A percentile compares a stretch with the other conserved stretches of the same genome.
These are phyloP conservation scores for Sarocladiaceae sp. DNA, from an alignment of 2,329 filamentous ascomycete genomes.

Conservation along the genomic window DNA sequence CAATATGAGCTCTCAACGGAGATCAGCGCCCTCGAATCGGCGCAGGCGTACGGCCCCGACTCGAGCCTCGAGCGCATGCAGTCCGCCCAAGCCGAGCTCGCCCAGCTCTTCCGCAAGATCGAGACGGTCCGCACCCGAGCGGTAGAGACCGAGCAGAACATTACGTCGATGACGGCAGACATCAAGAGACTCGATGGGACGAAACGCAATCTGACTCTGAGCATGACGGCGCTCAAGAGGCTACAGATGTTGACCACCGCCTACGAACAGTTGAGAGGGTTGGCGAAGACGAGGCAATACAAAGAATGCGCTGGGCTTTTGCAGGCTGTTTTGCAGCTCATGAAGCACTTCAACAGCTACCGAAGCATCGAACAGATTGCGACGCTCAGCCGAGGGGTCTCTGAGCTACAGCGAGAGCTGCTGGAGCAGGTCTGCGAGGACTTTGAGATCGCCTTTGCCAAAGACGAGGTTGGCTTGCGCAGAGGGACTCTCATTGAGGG, in stretches of 20 bases:
- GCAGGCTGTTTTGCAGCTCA: conserved; percentile 93
- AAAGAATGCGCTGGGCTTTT: conserved; percentile 89
- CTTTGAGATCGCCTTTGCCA: conserved; percentile 92
- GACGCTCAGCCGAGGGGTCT: conserved; percentile 84
- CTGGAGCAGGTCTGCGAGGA: conserved; percentile 98
- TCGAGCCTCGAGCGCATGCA: conserved; percentile 90
- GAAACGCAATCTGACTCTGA: conserved; percentile 92
- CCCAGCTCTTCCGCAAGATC: conserved; percentile 88
- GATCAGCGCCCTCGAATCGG: conserved; percentile 68
- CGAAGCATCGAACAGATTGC: conserved; percentile 97
- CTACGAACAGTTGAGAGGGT: conserved; percentile 87
- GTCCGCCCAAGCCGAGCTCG: conserved; percentile 83
- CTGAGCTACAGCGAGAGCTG: conserved; percentile 86
- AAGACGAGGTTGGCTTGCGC: conserved; percentile 71
- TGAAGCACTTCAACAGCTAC: conserved; percentile 98
- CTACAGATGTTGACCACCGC: conserved; percentile 98
- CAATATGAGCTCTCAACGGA: conserved; percentile 79
- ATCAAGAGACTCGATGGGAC: conserved; percentile 97
- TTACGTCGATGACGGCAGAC: conserved; percentile 97
- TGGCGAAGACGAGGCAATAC: conserved; percentile 86
- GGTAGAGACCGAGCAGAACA: conserved; percentile 88
- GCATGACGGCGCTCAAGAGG: conserved; percentile 95
- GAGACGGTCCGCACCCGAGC: conserved; percentile 87
- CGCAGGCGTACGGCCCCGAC: conserved; percentile 79
- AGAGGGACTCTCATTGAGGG: conserved; percentile 75